Evolutionary conservation across 768 basidiomycete species (phyloP).

Genomic region (Tulasnella sp.): DNA sequence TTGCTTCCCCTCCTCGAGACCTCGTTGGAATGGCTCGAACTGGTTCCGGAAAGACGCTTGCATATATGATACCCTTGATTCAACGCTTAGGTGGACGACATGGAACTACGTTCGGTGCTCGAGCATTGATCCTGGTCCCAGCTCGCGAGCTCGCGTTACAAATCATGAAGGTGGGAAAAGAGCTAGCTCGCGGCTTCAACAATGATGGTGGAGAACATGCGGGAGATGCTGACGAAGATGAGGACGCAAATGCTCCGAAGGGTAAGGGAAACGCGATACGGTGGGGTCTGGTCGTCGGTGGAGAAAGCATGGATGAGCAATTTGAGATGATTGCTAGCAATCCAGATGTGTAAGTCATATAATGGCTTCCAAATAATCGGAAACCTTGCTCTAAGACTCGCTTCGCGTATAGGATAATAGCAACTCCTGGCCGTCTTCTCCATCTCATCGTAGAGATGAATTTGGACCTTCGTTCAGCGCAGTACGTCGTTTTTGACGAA

Average conservation of each 20-base stretch:
- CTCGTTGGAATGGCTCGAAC: constrained; percentile 98
- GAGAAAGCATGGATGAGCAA: constrained; percentile 90
- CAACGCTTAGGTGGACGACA: constrained; percentile 77
- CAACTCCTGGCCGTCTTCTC: constrained; percentile 94
- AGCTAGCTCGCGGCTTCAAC: constrained; percentile 74
- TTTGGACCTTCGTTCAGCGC: constrained; percentile 70
- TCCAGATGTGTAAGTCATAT: constrained; percentile 73
- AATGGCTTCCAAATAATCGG: neutral
- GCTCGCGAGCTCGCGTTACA: constrained; percentile 91
- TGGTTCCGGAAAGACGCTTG: constrained; percentile 93
- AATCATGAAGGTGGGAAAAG: constrained; percentile 87
- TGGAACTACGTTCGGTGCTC: constrained; percentile 62
- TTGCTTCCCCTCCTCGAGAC: constrained; percentile 74
- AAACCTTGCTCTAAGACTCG: neutral
- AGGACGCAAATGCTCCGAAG: constrained; percentile 38
- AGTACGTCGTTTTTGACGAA: constrained; percentile 93
- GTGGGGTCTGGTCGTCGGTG: constrained; percentile 93
- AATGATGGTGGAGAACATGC: constrained; percentile 50
- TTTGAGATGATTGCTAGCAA: constrained; percentile 90
- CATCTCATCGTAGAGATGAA: constrained; percentile 97
- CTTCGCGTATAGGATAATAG: constrained; percentile 58
- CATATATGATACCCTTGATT: constrained; percentile 85
- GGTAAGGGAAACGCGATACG: constrained; percentile 47
- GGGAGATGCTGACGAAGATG: constrained; percentile 43
- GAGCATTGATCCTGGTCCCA: constrained; percentile 81